Evolutionary conservation across 148 eudicot species (phyloP), one percentile per base, ranked within the genome.

Genomic region (Fallopia convolvulus): DNA sequence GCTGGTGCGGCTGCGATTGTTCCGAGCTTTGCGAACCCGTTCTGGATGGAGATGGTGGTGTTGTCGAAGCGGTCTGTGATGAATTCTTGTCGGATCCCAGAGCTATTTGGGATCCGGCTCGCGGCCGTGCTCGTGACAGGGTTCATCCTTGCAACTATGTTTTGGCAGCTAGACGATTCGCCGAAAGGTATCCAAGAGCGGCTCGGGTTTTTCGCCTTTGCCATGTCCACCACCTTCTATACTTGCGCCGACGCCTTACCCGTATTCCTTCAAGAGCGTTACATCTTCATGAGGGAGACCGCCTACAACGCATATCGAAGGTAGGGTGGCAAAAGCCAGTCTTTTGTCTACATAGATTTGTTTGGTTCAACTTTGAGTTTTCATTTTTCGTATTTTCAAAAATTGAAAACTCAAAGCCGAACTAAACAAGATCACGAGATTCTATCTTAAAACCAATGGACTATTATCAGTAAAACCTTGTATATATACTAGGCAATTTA

Each of bases 121-220:
- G 92, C 87, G 1, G 89, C 95, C 0, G 89, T 94, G 0, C 14
- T 90, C 36, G 92, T 92, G 5, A 94, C 98, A 0, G 93, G 98
- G 0, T 94, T 94, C 79, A 94, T 94, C 55, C 81, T 94, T 0
- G 98, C 98, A 20, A 94, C 98, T 8, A 82, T 92, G 84, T 94
- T 90, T 60, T 92, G 98, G 98, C 81, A 80, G 12, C 90, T 94
- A 2, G 98, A 94, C 23, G 77, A 86, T 71, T 90, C 97, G 6
- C 98, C 98, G 0, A 94, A 88, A 76, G 98, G 98, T 0, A 88
- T 90, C 4, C 97, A 92, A 50, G 98, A 94, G 11, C 79, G 98
- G 3, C 78, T 78, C 46, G 83, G 75, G 2, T 81, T 81, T 76
- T 81, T 78, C 47, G 81, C 78, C 23, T 78, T 79, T 2, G 78